phyloP scores from a whole-genome alignment of 169 alveolate species.

The Eimeria mitis region DNA sequence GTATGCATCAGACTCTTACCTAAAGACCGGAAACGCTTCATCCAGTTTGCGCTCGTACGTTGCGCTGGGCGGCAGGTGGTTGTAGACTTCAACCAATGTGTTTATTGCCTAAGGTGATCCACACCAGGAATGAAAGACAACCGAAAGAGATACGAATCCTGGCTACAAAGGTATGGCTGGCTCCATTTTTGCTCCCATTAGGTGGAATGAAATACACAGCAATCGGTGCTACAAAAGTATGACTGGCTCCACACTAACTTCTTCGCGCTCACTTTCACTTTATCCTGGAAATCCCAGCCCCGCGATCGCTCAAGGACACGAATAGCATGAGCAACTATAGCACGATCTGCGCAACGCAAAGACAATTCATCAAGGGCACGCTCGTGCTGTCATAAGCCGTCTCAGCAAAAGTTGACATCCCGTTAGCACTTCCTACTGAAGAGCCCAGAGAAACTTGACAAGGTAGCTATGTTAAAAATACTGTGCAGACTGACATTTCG shows the following conservation, averaged over 20 bases:
- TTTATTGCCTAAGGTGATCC: slow-evolving; percentile 74
- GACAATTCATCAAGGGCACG: background rate
- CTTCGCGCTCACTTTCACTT: slow-evolving; percentile 57
- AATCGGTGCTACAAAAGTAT: background rate
- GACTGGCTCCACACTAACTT: background rate
- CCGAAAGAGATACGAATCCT: background rate
- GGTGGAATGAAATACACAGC: slow-evolving; percentile 22
- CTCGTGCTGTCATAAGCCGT: background rate
- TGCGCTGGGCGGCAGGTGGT: slow-evolving; percentile 82
- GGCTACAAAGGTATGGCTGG: background rate
- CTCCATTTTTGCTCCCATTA: background rate
- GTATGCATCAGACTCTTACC: slow-evolving; percentile 24
- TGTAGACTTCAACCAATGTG: slow-evolving; percentile 81
- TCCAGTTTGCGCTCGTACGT: slow-evolving; percentile 70
- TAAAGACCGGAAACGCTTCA: slow-evolving; percentile 81
- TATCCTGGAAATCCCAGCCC: slow-evolving; percentile 83
- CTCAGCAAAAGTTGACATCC: background rate
- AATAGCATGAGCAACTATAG: slow-evolving; percentile 81
- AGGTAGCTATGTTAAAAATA: background rate
- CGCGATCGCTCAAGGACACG: slow-evolving; percentile 84
- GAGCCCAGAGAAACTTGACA: background rate
- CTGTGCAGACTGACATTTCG: slow-evolving; percentile 79
- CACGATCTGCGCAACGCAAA: slow-evolving; percentile 69
- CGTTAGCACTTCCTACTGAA: background rate
- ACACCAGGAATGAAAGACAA: background rate